phyloP scores from a whole-genome alignment of 768 basidiomycete species.

The Rhodotorula sphaerocarpa region DNA sequence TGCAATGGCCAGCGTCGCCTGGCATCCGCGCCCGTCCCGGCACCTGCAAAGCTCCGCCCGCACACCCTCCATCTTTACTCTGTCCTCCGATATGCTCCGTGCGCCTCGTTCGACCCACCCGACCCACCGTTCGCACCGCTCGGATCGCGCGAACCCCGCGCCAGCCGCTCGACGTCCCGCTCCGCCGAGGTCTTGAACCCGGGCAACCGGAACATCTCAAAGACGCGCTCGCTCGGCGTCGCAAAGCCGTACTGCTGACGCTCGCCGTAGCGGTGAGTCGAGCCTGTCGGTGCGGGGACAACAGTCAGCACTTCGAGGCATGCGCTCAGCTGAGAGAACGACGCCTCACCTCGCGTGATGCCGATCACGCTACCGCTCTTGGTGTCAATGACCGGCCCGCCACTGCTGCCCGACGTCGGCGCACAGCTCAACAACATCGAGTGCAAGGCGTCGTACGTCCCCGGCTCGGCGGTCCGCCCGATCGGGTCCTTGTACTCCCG shows the following conservation, averaged over 20 bases:
- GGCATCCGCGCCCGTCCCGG: too few relatives aligned
- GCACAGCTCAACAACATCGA: slow-evolving; percentile 53
- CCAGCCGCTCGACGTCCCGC: slow-evolving; percentile 1
- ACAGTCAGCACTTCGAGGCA: too few relatives aligned
- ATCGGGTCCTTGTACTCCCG: slow-evolving; percentile 57
- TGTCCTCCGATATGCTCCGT: too few relatives aligned
- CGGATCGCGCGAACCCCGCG: too few relatives aligned
- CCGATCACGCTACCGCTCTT: slow-evolving; percentile 60
- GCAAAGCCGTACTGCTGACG: slow-evolving; percentile 16
- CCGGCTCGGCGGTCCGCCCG: slow-evolving; percentile 53
- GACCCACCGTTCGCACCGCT: too few relatives aligned
- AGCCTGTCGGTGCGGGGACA: slow-evolving; percentile 10
- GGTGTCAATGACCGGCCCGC: slow-evolving; percentile 60
- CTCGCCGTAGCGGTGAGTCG: slow-evolving; percentile 22
- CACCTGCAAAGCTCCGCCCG: too few relatives aligned
- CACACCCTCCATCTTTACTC: too few relatives aligned
- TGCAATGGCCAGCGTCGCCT: too few relatives aligned
- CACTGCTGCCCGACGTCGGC: slow-evolving; percentile 60
- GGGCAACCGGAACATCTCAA: slow-evolving; percentile 30
- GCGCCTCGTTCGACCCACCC: too few relatives aligned
- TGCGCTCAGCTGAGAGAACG: not conserved
- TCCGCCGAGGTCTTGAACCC: slow-evolving; percentile 19
- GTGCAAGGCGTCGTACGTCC: slow-evolving; percentile 60
- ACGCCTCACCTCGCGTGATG: slow-evolving; percentile 53
- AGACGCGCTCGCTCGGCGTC: slow-evolving; percentile 26